phyloP scores from a whole-genome alignment of 164 flowering plant genomes.

The Warburgia ugandensis region DNA sequence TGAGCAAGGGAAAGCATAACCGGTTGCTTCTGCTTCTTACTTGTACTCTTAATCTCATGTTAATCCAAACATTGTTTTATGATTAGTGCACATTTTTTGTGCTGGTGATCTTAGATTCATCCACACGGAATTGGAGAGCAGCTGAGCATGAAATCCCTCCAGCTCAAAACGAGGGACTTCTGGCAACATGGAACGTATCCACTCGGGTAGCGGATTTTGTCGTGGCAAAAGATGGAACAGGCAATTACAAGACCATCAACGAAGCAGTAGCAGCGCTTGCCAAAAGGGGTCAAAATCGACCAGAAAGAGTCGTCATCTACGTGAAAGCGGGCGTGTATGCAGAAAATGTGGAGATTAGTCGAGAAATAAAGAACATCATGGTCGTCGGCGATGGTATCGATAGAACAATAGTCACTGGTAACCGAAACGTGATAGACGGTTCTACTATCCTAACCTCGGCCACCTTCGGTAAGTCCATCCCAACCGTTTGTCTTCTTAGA shows the following conservation, averaged over 20 bases:
- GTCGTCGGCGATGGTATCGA: slow-evolving; percentile 65
- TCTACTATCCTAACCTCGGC: slow-evolving; percentile 57
- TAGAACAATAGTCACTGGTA: slow-evolving; percentile 40
- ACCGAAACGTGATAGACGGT: slow-evolving; percentile 36
- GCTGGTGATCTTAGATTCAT: no score
- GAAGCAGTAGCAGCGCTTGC: slow-evolving; percentile 40
- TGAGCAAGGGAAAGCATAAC: no score
- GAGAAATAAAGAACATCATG: slow-evolving; percentile 38
- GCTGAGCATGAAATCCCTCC: no score
- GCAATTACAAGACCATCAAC: slow-evolving; percentile 42
- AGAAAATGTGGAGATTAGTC: slow-evolving; percentile 43
- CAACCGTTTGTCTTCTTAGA: no score
- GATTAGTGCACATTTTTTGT: no score
- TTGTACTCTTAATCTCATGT: no score
- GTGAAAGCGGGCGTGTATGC: slow-evolving; percentile 50
- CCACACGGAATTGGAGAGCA: no score
- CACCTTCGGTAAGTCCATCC: slow-evolving; percentile 54
- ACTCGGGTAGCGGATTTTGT: slow-evolving; percentile 29
- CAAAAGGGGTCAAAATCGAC: slow-evolving; percentile 8
- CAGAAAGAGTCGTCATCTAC: slow-evolving; percentile 34
- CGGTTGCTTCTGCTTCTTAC: no score
- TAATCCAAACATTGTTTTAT: no score
- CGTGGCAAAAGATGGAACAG: slow-evolving; percentile 61
- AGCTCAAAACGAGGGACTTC: slow-evolving; percentile 14
- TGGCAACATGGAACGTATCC: slow-evolving; percentile 41